Percentiles rank a stretch among this genome's conserved stretches.
phyloP scores from a whole-genome alignment of 1,284 basidiomycete genomes.

The Peniophora sp. region DNA sequence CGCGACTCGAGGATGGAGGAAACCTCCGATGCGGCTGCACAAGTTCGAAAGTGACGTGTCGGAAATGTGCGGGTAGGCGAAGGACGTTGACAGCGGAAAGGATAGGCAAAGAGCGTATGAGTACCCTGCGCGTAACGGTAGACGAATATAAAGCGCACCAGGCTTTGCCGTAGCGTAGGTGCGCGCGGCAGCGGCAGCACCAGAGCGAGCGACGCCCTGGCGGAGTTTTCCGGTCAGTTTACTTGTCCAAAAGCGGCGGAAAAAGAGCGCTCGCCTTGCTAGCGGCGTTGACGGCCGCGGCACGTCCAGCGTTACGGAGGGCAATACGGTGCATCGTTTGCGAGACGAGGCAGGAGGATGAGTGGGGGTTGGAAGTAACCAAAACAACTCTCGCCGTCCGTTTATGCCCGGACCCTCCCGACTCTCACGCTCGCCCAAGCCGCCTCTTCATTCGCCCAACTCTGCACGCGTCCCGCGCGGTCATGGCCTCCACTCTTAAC shows the following conservation, averaged over 20 bases:
- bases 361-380: constrained; percentile 22
- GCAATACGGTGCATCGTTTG: constrained; percentile 82
- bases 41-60: constrained; percentile 32
- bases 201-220: constrained; percentile 38
- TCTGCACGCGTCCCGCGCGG: constrained; percentile 8
- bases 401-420: constrained; percentile 3
- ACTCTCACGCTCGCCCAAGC: neutral
- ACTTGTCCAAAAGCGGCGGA: constrained; percentile 14
- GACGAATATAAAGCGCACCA: constrained; percentile 46
- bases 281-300: constrained; percentile 59
- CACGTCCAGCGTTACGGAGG: constrained; percentile 77
- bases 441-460: neutral
- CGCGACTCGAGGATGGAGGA: constrained; percentile 98
- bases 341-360: constrained; percentile 23
- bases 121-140: neutral
- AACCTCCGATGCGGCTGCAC: constrained; percentile 92
- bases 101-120: neutral
- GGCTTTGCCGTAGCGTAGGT: constrained; percentile 98
- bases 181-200: constrained; percentile 50
- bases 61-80: constrained; percentile 13
- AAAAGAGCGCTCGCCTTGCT: constrained; percentile 42
- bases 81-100: constrained; percentile 7
- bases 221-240: constrained; percentile 13
- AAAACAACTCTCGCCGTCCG: neutral
- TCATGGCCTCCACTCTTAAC: constrained; percentile 23